Conservation (phyloP, 352 stramenopile genomes). For the Pythium periplocum region DNA sequence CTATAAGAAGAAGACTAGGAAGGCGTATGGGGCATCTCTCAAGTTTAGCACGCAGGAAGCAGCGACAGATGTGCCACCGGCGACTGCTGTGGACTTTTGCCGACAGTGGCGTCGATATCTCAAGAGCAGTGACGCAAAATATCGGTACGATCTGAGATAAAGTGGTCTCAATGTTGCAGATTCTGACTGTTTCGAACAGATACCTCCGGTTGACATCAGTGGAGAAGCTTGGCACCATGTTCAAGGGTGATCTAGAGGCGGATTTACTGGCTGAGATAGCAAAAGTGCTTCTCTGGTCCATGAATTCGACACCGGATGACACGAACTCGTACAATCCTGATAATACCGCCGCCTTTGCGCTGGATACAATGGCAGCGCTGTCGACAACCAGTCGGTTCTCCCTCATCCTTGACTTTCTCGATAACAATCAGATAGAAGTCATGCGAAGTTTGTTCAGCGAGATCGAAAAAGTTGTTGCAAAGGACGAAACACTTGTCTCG, state of each 20-base stretch:
- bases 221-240: slow-evolving; percentile 37
- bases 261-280: slow-evolving; percentile 71
- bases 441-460: slow-evolving; percentile 25
- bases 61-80: slow-evolving; percentile 26
- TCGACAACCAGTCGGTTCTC: slow-evolving; percentile 42
- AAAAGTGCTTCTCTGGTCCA: slow-evolving; percentile 25
- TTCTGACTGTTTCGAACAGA: slow-evolving; percentile 12
- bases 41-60: slow-evolving; percentile 18
- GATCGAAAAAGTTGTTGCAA: neutral
- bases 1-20: slow-evolving; percentile 38
- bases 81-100: slow-evolving; percentile 51
- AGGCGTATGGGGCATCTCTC: slow-evolving; percentile 22
- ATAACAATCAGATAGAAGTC: slow-evolving; percentile 55
- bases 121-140: slow-evolving; percentile 47
- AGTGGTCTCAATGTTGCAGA: neutral
- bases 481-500: too few relatives aligned
- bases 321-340: neutral
- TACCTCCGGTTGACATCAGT: slow-evolving; percentile 62
- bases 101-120: slow-evolving; percentile 70
- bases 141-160: slow-evolving; percentile 18
- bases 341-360: slow-evolving; percentile 23
- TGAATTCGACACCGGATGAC: slow-evolving; percentile 13
- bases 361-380: slow-evolving; percentile 34
- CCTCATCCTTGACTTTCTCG: slow-evolving; percentile 65
- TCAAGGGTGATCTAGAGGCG: slow-evolving; percentile 63